Evolutionary conservation across 331 rosid genomes (phyloP).

Genomic region (Rhamnella rubrinervis): DNA sequence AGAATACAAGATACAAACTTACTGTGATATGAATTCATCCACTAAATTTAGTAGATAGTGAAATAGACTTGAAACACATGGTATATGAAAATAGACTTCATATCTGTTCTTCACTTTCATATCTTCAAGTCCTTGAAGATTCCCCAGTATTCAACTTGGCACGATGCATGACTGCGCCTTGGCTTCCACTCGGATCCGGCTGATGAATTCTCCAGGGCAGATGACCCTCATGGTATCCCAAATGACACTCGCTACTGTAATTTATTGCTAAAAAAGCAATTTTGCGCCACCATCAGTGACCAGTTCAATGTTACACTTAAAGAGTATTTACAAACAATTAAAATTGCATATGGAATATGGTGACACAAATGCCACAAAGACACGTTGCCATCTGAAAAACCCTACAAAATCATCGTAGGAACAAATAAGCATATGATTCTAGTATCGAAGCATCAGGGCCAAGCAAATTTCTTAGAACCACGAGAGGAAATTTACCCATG

Average conservation of each 20-base stretch:
- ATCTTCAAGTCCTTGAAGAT: not conserved
- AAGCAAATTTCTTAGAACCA: constrained; percentile 17
- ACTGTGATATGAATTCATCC: not conserved
- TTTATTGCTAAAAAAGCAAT: constrained; percentile 32
- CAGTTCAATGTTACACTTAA: constrained; percentile 59
- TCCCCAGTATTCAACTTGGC: constrained; percentile 3
- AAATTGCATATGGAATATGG: constrained; percentile 12
- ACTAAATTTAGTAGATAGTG: not conserved
- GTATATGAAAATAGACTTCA: not conserved
- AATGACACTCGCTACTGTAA: constrained; percentile 31
- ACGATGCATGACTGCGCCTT: not conserved
- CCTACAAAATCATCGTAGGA: constrained; percentile 31
- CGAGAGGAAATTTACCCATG: constrained; percentile 12
- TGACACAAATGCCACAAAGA: constrained; percentile 31
- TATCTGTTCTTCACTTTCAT: not conserved
- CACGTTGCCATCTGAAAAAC: constrained; percentile 40
- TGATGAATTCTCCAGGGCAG: not conserved
- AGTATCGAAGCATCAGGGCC: constrained; percentile 22
- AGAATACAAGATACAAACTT: constrained; percentile 7
- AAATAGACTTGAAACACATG: not conserved
- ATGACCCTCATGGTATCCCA: constrained; percentile 20
- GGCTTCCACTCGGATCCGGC: not conserved
- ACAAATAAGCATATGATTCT: constrained; percentile 22
- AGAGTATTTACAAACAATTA: constrained; percentile 50
- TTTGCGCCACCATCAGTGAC: constrained; percentile 45